Percentiles rank a stretch among this genome's conserved stretches.
phyloP scores from a whole-genome alignment of 208 protist genomes.

The Trypanosoma congolense region DNA sequence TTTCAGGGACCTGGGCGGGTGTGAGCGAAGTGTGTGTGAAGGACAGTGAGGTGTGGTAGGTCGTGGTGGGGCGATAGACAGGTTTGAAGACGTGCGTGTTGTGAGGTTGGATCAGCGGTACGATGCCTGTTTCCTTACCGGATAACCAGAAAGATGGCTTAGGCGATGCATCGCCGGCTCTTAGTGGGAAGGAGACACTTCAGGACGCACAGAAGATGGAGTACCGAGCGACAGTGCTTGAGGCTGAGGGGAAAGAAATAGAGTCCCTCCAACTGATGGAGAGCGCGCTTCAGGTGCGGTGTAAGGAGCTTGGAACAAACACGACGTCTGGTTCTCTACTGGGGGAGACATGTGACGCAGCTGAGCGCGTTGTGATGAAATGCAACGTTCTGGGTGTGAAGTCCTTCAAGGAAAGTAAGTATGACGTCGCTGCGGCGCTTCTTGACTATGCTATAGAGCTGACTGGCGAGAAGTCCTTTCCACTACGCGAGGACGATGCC shows the following conservation, averaged over 20 bases:
- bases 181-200: slow-evolving; percentile 52
- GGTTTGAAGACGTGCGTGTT: no score
- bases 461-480: slow-evolving; percentile 58
- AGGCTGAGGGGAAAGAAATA: slow-evolving; percentile 43
- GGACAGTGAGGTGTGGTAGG: no score
- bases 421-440: slow-evolving; percentile 39
- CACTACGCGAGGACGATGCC: slow-evolving; percentile 51
- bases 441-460: slow-evolving; percentile 69
- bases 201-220: slow-evolving; percentile 66
- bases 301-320: slow-evolving; percentile 19
- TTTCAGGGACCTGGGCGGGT: no score
- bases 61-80: no score
- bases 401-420: slow-evolving; percentile 77
- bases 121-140: not conserved
- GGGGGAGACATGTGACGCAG: slow-evolving; percentile 51
- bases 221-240: slow-evolving; percentile 42
- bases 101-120: not conserved
- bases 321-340: not conserved
- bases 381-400: slow-evolving; percentile 68
- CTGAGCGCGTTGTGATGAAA: slow-evolving; percentile 71
- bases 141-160: not conserved
- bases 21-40: no score
- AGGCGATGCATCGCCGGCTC: not conserved
- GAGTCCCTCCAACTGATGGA: slow-evolving; percentile 74
- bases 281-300: slow-evolving; percentile 72